Percentiles rank a stretch among this genome's conserved stretches.
These are phyloP conservation scores for Ailanthus altissimus DNA, from an alignment of 345 rosid genomes.

Conservation along the genomic window DNA sequence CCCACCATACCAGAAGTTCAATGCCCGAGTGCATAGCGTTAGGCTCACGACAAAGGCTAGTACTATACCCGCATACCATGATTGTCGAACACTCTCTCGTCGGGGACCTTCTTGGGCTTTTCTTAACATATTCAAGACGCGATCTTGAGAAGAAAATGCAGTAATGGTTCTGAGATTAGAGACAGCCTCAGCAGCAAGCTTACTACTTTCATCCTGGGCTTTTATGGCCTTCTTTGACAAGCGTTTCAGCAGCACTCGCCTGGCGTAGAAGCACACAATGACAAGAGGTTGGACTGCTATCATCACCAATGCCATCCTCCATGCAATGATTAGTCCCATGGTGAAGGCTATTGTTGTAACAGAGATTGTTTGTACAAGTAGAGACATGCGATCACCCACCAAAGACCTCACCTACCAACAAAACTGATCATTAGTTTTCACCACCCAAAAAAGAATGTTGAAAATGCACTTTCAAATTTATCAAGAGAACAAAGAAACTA, in stretches of 20 bases:
- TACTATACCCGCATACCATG: constrained; percentile 62
- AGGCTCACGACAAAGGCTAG: constrained; percentile 52
- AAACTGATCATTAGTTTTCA: no score
- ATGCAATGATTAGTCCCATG: constrained; percentile 65
- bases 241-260: constrained; percentile 41
- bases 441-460: no score
- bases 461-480: no score
- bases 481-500: no score
- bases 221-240: constrained; percentile 53
- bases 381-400: constrained; percentile 62
- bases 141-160: constrained; percentile 70
- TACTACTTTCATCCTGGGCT: constrained; percentile 63
- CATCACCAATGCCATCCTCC: constrained; percentile 68
- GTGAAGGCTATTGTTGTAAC: constrained; percentile 58
- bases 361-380: constrained; percentile 59
- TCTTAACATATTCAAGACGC: constrained; percentile 55
- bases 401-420: constrained; percentile 60
- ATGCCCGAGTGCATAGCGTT: constrained; percentile 45
- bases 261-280: constrained; percentile 47
- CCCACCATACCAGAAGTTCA: constrained; percentile 73
- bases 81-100: constrained; percentile 57
- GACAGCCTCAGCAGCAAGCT: constrained; percentile 64
- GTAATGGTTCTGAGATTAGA: constrained; percentile 63
- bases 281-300: constrained; percentile 61
- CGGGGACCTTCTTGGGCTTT: constrained; percentile 51